A percentile compares a stretch with the other conserved stretches of the same genome.
phyloP scores from a whole-genome alignment of 148 eudicot genomes.

The Persicaria maculosa region DNA sequence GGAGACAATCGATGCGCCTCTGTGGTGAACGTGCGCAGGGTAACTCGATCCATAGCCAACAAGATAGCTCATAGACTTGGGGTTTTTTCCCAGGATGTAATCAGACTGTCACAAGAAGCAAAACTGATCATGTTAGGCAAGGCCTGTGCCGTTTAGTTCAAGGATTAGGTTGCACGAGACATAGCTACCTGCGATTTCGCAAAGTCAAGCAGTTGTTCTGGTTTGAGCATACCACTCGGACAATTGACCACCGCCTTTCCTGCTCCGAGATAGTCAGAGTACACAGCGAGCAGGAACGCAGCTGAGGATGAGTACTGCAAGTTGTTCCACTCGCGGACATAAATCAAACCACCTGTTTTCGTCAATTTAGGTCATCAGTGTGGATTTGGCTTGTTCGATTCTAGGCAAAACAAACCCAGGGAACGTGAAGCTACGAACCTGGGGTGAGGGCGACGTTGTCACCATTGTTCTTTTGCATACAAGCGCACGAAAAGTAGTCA shows the following conservation, averaged over 20 bases:
- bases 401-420: too few species aligned
- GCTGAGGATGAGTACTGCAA: slow-evolving; percentile 47
- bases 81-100: slow-evolving; percentile 84
- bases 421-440: slow-evolving; percentile 1
- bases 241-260: slow-evolving; percentile 23
- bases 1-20: slow-evolving; percentile 72
- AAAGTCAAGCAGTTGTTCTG: slow-evolving; percentile 36
- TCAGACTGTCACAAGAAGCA: slow-evolving; percentile 43
- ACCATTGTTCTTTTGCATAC: slow-evolving; percentile 68
- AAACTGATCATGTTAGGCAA: neutral
- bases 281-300: slow-evolving; percentile 30
- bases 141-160: too few species aligned
- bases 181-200: slow-evolving; percentile 62
- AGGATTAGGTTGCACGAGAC: too few species aligned
- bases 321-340: slow-evolving; percentile 71
- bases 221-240: slow-evolving; percentile 21
- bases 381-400: neutral
- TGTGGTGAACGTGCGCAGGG: slow-evolving; percentile 73
- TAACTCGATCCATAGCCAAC: slow-evolving; percentile 72
- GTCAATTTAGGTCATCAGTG: neutral
- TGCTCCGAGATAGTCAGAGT: slow-evolving; percentile 32
- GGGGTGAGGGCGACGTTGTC: slow-evolving; percentile 32
- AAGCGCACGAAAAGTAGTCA: slow-evolving; percentile 67
- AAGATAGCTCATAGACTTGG: slow-evolving; percentile 70
- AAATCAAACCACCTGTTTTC: slow-evolving; percentile 58